Evolutionary conservation across 495 filamentous ascomycete genomes (phyloP), one percentile per base, ranked within the genome.

Genomic region (Penicillium dipodomyicola): DNA sequence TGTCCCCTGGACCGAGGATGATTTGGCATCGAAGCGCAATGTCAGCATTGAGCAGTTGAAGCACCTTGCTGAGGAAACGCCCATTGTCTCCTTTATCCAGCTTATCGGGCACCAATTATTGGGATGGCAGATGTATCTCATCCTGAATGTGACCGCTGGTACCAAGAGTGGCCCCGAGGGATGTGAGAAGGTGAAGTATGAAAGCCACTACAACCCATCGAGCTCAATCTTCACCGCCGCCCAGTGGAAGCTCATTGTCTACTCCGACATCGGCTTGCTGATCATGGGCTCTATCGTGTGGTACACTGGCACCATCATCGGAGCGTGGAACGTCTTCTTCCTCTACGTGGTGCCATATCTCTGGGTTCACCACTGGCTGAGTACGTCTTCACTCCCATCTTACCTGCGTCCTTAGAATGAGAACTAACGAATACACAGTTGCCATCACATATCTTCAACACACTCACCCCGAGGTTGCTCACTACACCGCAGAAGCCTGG

Each of bases 391-490:
- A 22, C 12, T 10, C 30, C 29, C 23, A 35, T 2, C 8, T 43
- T 30, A 19, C 2, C 1, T 33, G 11, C n/a, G 8, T 17, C 2
- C 27, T 17, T 44, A 1, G 40, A 35, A 30, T 9, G 8, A 19
- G 11, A 22, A 30, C 40, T 52, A 44, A 48, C 27, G 40, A 44
- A 20, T 53, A 58, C 54, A 53, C 23, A 87, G 86, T 90, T 53
- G 84, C 86, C 61, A 89, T 90, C 73, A 95, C 90, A 55, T 95
- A 84, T 77, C 85, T 95, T 37, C 90, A 95, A 68, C 90, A 95
- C 79, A 94, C 90, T 55, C 88, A 95, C 68, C 88, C 87, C 12
- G 79, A 82, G 6, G 82, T 94, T 47, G 87, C 90, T 19, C 89
- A 94, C 80, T 95, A 92, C 75, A 80, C 80, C 33, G 76, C 81